phyloP scores from a whole-genome alignment of 2,329 filamentous ascomycete species.

The Cladosporium sp. region DNA sequence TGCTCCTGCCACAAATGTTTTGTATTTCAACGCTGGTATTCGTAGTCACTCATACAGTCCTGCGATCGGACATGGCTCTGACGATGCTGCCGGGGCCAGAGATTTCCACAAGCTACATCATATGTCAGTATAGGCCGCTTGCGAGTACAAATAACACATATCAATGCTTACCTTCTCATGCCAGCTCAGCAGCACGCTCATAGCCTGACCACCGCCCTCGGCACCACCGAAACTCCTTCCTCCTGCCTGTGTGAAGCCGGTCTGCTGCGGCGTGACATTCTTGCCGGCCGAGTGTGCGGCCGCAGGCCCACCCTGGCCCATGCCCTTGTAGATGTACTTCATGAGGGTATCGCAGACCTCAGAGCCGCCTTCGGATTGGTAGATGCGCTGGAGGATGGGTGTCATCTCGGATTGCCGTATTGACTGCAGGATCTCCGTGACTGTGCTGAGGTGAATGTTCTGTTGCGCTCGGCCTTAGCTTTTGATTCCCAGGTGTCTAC shows the following conservation, averaged over 20 bases:
- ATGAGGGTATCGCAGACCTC: conserved; percentile 89
- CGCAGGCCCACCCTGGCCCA: conserved; percentile 46
- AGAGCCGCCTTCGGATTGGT: conserved; percentile 68
- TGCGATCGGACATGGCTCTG: conserved; percentile 91
- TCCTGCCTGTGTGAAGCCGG: conserved; percentile 77
- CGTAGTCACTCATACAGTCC: conserved; percentile 60
- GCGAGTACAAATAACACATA: not conserved
- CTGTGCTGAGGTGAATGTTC: conserved; percentile 80
- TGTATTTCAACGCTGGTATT: not conserved
- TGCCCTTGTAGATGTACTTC: conserved; percentile 97
- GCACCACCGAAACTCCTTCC: conserved; percentile 45
- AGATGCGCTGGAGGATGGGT: conserved; percentile 75
- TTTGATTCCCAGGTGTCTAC: conserved; percentile 15
- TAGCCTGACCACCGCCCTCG: conserved; percentile 72
- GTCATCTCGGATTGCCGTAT: conserved; percentile 97
- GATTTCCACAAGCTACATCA: conserved; percentile 68
- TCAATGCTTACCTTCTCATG: conserved; percentile 67
- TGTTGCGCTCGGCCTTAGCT: conserved; percentile 38
- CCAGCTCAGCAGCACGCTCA: conserved; percentile 97
- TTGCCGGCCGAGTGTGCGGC: conserved; percentile 23
- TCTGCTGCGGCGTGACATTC: conserved; percentile 64
- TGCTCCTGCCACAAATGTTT: no score
- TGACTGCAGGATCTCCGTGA: conserved; percentile 88
- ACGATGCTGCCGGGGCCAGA: conserved; percentile 84
- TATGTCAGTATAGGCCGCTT: conserved; percentile 14